Conservation (phyloP, 75 land plant species). For the Cryptomeria japonica region DNA sequence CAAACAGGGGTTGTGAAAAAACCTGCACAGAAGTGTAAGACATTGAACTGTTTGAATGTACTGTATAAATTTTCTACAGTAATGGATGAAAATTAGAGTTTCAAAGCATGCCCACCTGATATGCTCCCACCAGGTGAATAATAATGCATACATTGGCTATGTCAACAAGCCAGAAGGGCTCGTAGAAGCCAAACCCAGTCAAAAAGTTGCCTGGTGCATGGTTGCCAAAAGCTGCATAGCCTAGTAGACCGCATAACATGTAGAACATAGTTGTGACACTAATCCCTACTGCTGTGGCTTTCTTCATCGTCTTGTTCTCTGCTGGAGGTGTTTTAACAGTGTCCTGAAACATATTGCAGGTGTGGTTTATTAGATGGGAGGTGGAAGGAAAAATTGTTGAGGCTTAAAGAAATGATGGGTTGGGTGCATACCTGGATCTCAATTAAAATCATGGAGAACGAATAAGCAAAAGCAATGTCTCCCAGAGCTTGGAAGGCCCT, state of each 20-base stretch:
- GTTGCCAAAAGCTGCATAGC: slow-evolving; percentile 40
- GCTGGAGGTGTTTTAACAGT: slow-evolving; percentile 38
- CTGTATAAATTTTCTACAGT: neutral
- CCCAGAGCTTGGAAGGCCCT: slow-evolving; percentile 49
- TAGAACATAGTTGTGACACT: slow-evolving; percentile 26
- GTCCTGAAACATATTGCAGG: slow-evolving; percentile 16
- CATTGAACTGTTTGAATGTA: neutral
- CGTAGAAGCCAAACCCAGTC: slow-evolving; percentile 41
- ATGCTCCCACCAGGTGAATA: slow-evolving; percentile 34
- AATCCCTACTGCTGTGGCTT: slow-evolving; percentile 25
- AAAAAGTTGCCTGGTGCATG: slow-evolving; percentile 34
- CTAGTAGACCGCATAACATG: slow-evolving; percentile 32
- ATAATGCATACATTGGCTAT: slow-evolving; percentile 33
- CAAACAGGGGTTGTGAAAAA: slow-evolving; percentile 34
- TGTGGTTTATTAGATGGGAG: neutral
- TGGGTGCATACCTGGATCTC: slow-evolving; percentile 47
- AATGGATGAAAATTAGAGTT: no score
- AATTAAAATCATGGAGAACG: slow-evolving; percentile 53
- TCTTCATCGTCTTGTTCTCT: slow-evolving; percentile 47
- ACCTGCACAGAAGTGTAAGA: slow-evolving; percentile 17
- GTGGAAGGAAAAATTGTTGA: neutral
- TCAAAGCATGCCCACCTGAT: slow-evolving; percentile 24
- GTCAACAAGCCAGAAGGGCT: slow-evolving; percentile 40
- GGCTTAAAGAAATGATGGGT: neutral
- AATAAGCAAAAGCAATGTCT: slow-evolving; percentile 64